Percentiles rank a stretch among this genome's conserved stretches.
Evolutionary conservation across 2,329 filamentous ascomycete genomes (phyloP).

Genomic region (Alternaria burnsii): DNA sequence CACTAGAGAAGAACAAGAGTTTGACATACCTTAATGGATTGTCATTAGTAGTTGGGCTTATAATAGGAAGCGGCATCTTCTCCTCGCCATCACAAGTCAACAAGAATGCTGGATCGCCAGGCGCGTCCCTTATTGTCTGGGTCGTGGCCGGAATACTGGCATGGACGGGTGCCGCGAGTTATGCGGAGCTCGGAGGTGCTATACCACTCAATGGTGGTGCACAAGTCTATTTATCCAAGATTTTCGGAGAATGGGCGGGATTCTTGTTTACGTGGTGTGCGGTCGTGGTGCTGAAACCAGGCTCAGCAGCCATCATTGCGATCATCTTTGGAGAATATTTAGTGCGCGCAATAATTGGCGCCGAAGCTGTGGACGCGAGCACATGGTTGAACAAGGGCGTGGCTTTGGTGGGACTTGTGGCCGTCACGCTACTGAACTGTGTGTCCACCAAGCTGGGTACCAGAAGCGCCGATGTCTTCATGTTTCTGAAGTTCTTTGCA

Average conservation of each 20-base stretch:
- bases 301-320: constrained; percentile 89
- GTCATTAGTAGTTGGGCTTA: constrained; percentile 87
- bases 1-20: constrained; percentile 93
- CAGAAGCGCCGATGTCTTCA: constrained; percentile 87
- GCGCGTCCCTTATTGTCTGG: constrained; percentile 91
- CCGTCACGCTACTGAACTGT: constrained; percentile 87
- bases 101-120: constrained; percentile 87
- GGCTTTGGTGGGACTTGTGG: constrained; percentile 76
- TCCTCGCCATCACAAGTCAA: constrained; percentile 94
- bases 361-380: constrained; percentile 82
- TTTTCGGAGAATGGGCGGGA: constrained; percentile 90
- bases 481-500: constrained; percentile 96
- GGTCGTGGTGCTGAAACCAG: constrained; percentile 91
- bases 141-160: constrained; percentile 87
- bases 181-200: constrained; percentile 92
- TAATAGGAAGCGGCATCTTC: constrained; percentile 97
- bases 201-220: constrained; percentile 95
- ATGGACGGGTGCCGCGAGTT: constrained; percentile 95
- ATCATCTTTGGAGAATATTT: constrained; percentile 99
- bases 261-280: constrained; percentile 98
- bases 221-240: constrained; percentile 94
- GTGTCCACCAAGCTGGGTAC: constrained; percentile 89
- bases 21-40: constrained; percentile 94
- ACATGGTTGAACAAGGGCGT: constrained; percentile 92
- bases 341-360: constrained; percentile 84